Evolutionary conservation across 495 filamentous ascomycete genomes (phyloP), one percentile per base, ranked within the genome.

Genomic region (Aspergillus sclerotiicarbonarius): DNA sequence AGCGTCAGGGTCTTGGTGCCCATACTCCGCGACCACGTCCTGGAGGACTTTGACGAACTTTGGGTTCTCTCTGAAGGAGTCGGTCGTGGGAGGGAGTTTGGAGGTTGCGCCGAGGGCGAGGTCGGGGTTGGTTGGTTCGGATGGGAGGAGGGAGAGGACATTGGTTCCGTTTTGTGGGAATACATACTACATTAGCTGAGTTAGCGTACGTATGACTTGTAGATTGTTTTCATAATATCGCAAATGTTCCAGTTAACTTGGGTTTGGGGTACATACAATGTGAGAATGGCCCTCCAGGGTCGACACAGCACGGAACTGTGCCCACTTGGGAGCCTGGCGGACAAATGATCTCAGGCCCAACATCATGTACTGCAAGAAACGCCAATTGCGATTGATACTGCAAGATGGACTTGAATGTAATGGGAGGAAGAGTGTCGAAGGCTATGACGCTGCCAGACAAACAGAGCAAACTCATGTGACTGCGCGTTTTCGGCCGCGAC

Each of bases 31-130:
- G 45, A 96, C 76, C 0, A 94, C 88, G 1, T 85, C 77, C 61
- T 93, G 87, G 20, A 98, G 75, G 58, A 92, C 86, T 7, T 75
- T 55, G 4, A 94, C 70, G 66, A 98, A 98, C 20, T 78, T 71
- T 4, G 77, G 84, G 69, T 97, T 98, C 63, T 89, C 87, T 33
- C 72, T 81, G 63, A 97, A 87, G 29, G 87, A 87, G 50, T 84
- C 76, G 9, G 92, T 85, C 0, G 88, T 90, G 15, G 92, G 91
- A 3, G 91, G 92, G 29, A 94, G 59, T 50, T 80, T 70, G 21
- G 84, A 82, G 0, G 90, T 86, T 19, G 84, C 84, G 57, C 92
- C 94, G 62, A 97, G 87, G 12, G 91, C 84, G 30, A 96, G 76
- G 37, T 79, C 67, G 6, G 79, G 70, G 19, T 76, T 87, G 2